Base-by-base conservation (phyloP, 345 rosid genomes). In the Balakata baccata region DNA sequence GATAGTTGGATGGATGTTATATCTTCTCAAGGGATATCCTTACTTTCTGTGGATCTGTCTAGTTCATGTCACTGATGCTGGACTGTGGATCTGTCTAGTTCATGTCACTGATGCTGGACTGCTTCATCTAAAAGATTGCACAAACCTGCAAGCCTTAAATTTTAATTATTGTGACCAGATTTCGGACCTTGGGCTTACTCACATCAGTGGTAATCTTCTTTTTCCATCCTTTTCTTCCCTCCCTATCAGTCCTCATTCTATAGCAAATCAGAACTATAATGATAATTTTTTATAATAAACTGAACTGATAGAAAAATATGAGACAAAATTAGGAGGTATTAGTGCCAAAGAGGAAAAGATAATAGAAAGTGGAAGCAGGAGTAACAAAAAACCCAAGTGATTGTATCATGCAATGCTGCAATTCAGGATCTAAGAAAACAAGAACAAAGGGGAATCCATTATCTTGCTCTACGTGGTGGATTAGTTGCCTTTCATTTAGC, bases 1-100 rank as follows among this genome's bases (percentile, higher is more conserved):
- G 93, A 90, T 76, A 83, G 83, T n/a, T 94, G 98, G 97, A 86
- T 94, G 96, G 81, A 83, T 80, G 88, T 88, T 64, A 86, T 94
- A 76, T 84, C 96, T 79, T 94, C 96, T 11, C 98, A 92, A 65
- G 90, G 90, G 52, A 80, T 85, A 78, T 89, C 98, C 50, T 82
- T 92, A 75, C 98, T 92, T 80, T 89, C 87, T 63, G 86, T 94
- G 66, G 97, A 94, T 82, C 86, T 94, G 76, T 85, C 96, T 71
- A 84, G 86, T 69, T 90, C 97, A 69, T 78, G 81, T 94, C 76
- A 86, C 94, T 22, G 89, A 87, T 79, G 54, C 87, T 64, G 96
- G 94, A 10, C 87, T 63, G 86, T 94, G 66, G 97, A 94, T 82
- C 86, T 94, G 76, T 85, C 96, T 71, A 84, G 86, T 69, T 90